Conservation (phyloP, 2,329 filamentous ascomycete genomes). For the Sporothrix globosa region DNA sequence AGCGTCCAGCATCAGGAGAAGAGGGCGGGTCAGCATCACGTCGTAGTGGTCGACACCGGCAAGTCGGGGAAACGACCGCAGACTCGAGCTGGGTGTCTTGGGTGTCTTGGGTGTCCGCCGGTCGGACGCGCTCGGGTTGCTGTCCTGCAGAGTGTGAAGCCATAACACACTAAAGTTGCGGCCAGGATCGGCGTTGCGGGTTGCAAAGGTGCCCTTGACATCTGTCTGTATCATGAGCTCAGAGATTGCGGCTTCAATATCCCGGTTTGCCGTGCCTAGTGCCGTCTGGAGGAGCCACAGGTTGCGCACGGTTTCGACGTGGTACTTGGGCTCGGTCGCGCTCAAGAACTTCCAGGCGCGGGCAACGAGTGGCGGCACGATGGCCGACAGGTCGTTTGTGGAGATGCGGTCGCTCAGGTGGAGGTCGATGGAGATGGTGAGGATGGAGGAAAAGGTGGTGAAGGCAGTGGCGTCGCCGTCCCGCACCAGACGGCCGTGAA, state of each 20-base stretch:
- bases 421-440: constrained; percentile 62
- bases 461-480: constrained; percentile 50
- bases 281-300: constrained; percentile 83
- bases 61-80: constrained; percentile 48
- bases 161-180: constrained; percentile 76
- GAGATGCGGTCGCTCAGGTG: constrained; percentile 58
- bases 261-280: constrained; percentile 66
- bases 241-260: constrained; percentile 79
- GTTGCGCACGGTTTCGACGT: constrained; percentile 86
- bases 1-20: constrained; percentile 80
- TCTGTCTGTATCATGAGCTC: constrained; percentile 66
- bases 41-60: constrained; percentile 66
- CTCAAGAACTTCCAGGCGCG: constrained; percentile 81
- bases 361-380: constrained; percentile 70
- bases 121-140: constrained; percentile 49
- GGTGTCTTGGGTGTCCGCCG: constrained; percentile 55
- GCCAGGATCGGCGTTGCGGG: constrained; percentile 61
- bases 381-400: constrained; percentile 56
- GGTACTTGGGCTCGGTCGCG: constrained; percentile 83
- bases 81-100: constrained; percentile 48
- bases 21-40: constrained; percentile 75
- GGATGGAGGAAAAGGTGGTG: constrained; percentile 59
- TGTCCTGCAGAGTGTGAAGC: constrained; percentile 74
- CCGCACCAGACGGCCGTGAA: constrained; percentile 53
- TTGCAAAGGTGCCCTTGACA: constrained; percentile 51